Base-by-base conservation (phyloP, 2,329 filamentous ascomycete genomes). In the Lecanosticta acicola region DNA sequence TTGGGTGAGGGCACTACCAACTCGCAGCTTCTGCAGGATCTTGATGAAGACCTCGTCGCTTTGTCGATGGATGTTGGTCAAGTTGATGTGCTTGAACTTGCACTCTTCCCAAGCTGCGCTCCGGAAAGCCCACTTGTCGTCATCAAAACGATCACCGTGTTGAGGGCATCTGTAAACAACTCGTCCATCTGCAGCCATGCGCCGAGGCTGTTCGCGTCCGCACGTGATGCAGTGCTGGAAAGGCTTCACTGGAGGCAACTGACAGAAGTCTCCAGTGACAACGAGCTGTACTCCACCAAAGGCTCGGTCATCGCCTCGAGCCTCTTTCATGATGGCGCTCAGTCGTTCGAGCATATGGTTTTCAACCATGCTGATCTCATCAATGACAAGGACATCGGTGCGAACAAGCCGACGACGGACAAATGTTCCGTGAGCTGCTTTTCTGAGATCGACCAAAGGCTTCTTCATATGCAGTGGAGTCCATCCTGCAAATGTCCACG, bases 331-430 rank as follows among this genome's bases (percentile, higher is more conserved):
- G 37, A 39, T 29, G 21, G 18, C 21, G n/a, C 76, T 74, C 13
- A 78, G 60, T 9, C 77, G 69, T 49, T 78, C 73, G 20, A 80
- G 73, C 38, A 73, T 66, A 2, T 69, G 58, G 44, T 75, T 79
- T n/a, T 35, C 33, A 1, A 44, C 34, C 81, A 84, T 84, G 50
- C 75, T 80, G 46, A 85, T 77, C 61, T 84, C 81, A 53, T 84
- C 80, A 13, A 84, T 78, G 18, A 84, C 71, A 1, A 84, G 67
- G 0, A 81, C 74, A 40, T 83, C 68, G 0, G 74, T 78, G 0
- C 60, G 24, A 0, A 16, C 55, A 1, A 80, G 60, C 0, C 73
- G 66, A 1, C 66, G 58, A 17, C 51, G 60, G 0, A 68, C 57
- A 2, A 62, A 57, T 8, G 65, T 65, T 7, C 61, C 65, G 18